Percentiles rank a stretch among this genome's conserved stretches.
phyloP scores from a whole-genome alignment of 164 flowering plant species.

The Vitis amurensis region DNA sequence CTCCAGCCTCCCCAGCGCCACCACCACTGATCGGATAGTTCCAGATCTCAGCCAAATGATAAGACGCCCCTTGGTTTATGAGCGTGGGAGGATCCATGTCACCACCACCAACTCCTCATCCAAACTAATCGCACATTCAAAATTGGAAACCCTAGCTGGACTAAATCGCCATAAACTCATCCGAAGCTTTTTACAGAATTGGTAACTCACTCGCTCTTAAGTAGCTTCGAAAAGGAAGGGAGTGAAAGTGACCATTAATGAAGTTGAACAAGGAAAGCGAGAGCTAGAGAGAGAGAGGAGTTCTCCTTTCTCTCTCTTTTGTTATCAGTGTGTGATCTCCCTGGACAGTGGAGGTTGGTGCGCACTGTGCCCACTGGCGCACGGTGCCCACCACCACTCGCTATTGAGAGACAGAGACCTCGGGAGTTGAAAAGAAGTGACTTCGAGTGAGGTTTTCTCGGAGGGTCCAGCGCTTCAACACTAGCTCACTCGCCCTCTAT shows the following conservation, averaged over 20 bases:
- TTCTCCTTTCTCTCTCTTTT: constrained; percentile 2
- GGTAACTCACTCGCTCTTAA: background rate
- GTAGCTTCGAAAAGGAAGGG: constrained; percentile 15
- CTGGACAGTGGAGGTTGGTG: constrained; percentile 21
- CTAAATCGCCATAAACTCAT: background rate
- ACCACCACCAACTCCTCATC: background rate
- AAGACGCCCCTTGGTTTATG: constrained; percentile 31
- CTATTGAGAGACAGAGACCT: constrained; percentile 28
- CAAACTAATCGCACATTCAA: background rate
- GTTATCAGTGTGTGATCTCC: constrained; percentile 11
- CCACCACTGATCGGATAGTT: constrained; percentile 31
- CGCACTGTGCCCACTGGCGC: constrained; percentile 19
- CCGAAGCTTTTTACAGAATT: too few species aligned
- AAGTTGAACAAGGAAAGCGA: background rate
- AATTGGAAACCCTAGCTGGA: background rate
- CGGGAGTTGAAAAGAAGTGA: constrained; percentile 43
- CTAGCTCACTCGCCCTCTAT: background rate
- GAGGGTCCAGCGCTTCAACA: constrained; percentile 24
- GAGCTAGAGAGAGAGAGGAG: constrained; percentile 4
- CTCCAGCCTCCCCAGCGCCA: constrained; percentile 16
- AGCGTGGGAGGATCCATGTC: constrained; percentile 52
- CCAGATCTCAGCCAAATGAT: constrained; percentile 60
- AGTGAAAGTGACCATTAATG: background rate
- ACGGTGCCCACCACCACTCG: constrained; percentile 11
- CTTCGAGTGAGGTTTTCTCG: constrained; percentile 44